Conservation (phyloP, 2,329 filamentous ascomycete species). For the Hymenoscyphus scutula region DNA sequence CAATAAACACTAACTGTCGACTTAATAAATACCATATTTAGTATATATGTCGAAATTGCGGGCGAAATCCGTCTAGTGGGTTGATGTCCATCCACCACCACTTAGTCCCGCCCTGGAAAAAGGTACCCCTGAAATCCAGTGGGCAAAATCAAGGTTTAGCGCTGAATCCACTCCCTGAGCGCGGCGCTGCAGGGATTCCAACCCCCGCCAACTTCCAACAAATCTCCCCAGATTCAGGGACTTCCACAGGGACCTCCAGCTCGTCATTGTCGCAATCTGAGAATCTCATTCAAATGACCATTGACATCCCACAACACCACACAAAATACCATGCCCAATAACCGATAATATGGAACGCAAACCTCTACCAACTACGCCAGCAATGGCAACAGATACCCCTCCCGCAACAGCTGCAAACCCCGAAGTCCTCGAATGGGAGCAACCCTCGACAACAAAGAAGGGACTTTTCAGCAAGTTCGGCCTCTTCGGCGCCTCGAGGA, state of each 20-base stretch:
- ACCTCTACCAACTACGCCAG: background rate
- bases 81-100: background rate
- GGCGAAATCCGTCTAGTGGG: no score
- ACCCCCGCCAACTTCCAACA: background rate
- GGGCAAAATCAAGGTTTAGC: background rate
- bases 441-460: conserved; percentile 6
- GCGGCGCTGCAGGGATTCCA: background rate
- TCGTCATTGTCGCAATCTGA: background rate
- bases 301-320: background rate
- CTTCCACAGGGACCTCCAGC: background rate
- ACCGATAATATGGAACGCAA: background rate
- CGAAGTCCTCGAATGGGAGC: conserved; percentile 11
- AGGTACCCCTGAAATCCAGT: background rate
- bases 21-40: no score
- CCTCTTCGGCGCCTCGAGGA: background rate
- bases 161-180: background rate
- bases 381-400: background rate
- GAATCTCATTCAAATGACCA: background rate
- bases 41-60: no score
- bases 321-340: background rate
- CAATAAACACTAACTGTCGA: no score
- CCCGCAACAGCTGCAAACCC: background rate
- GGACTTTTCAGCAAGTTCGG: background rate
- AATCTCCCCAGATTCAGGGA: background rate
- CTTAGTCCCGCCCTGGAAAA: no score